Conservation (phyloP, 495 filamentous ascomycete species). For the Letharia lupina region DNA sequence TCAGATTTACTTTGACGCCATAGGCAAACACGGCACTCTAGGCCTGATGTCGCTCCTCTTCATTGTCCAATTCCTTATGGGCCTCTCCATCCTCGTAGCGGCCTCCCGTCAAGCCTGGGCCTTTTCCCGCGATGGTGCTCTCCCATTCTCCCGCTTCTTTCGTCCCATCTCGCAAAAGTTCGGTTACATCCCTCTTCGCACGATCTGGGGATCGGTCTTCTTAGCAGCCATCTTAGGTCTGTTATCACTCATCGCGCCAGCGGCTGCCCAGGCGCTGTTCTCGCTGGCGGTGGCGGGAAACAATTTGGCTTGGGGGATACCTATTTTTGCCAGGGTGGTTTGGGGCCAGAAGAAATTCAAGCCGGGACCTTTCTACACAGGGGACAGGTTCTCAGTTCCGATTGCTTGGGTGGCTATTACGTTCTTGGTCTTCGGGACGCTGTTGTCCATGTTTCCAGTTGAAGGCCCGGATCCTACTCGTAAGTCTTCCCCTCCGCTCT, state of each 20-base stretch:
- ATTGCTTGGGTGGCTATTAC: slow-evolving; percentile 46
- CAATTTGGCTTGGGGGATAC: slow-evolving; percentile 54
- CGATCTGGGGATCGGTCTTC: slow-evolving; percentile 51
- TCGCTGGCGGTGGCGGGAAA: slow-evolving; percentile 55
- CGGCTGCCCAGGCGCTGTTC: slow-evolving; percentile 53
- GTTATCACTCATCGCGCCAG: slow-evolving; percentile 49
- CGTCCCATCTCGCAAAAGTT: slow-evolving; percentile 47
- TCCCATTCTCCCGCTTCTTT: slow-evolving; percentile 55
- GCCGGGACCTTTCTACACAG: slow-evolving; percentile 57
- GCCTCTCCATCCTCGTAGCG: slow-evolving; percentile 45
- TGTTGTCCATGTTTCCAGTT: slow-evolving; percentile 52
- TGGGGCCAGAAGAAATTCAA: slow-evolving; percentile 55
- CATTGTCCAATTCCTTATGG: slow-evolving; percentile 48
- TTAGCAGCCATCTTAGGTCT: slow-evolving; percentile 49
- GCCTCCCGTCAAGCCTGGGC: slow-evolving; percentile 52
- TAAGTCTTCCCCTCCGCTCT: slow-evolving; percentile 25
- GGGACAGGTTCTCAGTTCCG: slow-evolving; percentile 39
- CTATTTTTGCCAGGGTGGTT: slow-evolving; percentile 53
- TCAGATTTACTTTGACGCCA: slow-evolving; percentile 44
- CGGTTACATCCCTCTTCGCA: slow-evolving; percentile 53
- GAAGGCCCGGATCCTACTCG: slow-evolving; percentile 47
- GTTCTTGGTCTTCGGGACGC: slow-evolving; percentile 49
- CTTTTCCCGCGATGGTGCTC: slow-evolving; percentile 52
- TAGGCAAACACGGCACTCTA: slow-evolving; percentile 45
- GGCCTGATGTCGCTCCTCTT: slow-evolving; percentile 51